Conservation (phyloP, 208 protist species). For the Leishmania gerbilli region DNA sequence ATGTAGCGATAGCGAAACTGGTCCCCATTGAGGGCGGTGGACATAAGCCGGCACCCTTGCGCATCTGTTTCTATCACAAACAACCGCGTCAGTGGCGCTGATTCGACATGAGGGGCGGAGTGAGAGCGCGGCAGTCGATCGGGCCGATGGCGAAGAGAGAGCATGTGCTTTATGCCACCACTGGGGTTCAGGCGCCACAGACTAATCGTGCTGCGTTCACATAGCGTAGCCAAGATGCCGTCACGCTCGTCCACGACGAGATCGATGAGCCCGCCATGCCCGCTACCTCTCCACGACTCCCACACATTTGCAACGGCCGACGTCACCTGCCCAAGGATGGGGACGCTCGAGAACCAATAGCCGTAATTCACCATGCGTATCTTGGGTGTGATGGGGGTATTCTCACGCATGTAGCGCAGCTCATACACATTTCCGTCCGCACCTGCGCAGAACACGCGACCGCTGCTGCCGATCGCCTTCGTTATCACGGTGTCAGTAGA, state of each 20-base stretch:
- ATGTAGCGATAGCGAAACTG: constrained; percentile 85
- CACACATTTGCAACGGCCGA: constrained; percentile 44
- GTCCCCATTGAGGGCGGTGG: constrained; percentile 71
- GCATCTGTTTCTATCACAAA: constrained; percentile 72
- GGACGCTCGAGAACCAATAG: constrained; percentile 37
- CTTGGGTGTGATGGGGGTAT: constrained; percentile 60
- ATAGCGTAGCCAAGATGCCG: constrained; percentile 69
- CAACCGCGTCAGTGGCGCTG: constrained; percentile 49
- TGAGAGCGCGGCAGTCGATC: constrained; percentile 26
- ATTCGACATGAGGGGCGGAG: constrained; percentile 6
- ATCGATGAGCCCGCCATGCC: constrained; percentile 66
- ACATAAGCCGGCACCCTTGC: constrained; percentile 73
- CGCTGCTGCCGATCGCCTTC: constrained; percentile 53
- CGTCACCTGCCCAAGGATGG: constrained; percentile 65
- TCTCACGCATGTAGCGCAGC: constrained; percentile 71
- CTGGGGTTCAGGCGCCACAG: constrained; percentile 66
- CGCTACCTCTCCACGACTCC: constrained; percentile 53
- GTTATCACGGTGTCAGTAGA: constrained; percentile 56
- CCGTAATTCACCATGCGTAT: constrained; percentile 79
- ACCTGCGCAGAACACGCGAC: constrained; percentile 79
- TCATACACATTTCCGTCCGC: constrained; percentile 86
- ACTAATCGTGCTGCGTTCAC: constrained; percentile 64
- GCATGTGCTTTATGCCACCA: constrained; percentile 44
- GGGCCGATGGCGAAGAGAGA: constrained; percentile 45
- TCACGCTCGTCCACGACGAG: constrained; percentile 67